Evolutionary conservation across 2,329 filamentous ascomycete species (phyloP).

Genomic region (Ophiocordyceps camponoti-floridani): DNA sequence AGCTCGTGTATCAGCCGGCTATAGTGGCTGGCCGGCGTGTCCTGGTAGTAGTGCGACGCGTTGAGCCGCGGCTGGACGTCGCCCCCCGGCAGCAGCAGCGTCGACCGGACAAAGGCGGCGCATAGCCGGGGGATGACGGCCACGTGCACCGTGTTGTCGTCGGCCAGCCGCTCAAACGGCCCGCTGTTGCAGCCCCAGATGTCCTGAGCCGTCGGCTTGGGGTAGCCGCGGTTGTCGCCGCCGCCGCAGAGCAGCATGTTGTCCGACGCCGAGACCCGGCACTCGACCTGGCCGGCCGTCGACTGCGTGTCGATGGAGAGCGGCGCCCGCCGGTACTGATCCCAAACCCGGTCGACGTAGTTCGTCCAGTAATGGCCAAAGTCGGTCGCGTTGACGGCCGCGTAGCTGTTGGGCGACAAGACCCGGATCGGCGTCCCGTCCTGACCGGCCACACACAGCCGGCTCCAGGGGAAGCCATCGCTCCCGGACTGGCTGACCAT

Average conservation of each 20-base stretch:
- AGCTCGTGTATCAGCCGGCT: conserved; percentile 40
- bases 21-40: conserved; percentile 34
- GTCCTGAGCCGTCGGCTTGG: conserved; percentile 23
- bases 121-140: conserved; percentile 29
- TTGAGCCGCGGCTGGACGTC: conserved; percentile 23
- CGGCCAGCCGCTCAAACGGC: conserved; percentile 19
- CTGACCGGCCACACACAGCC: conserved; percentile 21
- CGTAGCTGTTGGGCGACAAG: conserved; percentile 24
- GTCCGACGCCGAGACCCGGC: conserved; percentile 16
- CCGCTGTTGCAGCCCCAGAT: conserved; percentile 34
- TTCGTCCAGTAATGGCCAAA: conserved; percentile 23
- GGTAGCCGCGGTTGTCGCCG: conserved; percentile 23
- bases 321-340: conserved; percentile 16
- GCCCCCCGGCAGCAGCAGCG: conserved; percentile 25
- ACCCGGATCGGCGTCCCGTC: conserved; percentile 22
- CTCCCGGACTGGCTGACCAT: conserved; percentile 16
- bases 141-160: conserved; percentile 20
- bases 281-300: conserved; percentile 18
- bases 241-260: conserved; percentile 18
- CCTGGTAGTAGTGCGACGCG: conserved; percentile 23
- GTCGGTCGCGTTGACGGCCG: conserved; percentile 13
- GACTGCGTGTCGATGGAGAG: conserved; percentile 26
- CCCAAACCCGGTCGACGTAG: conserved; percentile 29
- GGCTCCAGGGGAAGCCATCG: conserved; percentile 24
- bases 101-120: conserved; percentile 30